Conservation (phyloP, 305 asterid genomes). For the Fraxinus sp. region DNA sequence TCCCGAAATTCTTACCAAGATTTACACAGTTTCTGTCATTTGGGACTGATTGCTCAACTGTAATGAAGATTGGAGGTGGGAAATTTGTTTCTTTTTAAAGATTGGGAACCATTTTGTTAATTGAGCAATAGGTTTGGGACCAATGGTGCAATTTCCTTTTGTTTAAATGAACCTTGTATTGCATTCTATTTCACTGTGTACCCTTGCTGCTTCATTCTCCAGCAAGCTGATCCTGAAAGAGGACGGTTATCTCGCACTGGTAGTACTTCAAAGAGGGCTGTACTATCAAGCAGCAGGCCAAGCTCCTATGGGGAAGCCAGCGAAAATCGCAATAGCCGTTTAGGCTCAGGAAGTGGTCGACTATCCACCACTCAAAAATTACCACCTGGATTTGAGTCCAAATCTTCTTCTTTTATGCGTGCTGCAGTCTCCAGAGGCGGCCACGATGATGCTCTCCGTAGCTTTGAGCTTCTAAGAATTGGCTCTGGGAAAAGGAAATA, state of each 20-base stretch:
- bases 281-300: slow-evolving; percentile 59
- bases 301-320: slow-evolving; percentile 75
- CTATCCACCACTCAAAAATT: slow-evolving; percentile 47
- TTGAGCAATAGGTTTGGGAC: neutral
- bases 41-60: neutral
- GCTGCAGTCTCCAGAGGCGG: slow-evolving; percentile 49
- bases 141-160: neutral
- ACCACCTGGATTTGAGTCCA: slow-evolving; percentile 64
- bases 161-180: neutral
- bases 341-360: slow-evolving; percentile 51
- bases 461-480: slow-evolving; percentile 75
- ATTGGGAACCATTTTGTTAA: neutral
- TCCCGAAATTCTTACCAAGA: neutral
- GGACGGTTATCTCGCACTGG: slow-evolving; percentile 53
- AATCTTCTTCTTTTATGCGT: slow-evolving; percentile 62
- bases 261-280: slow-evolving; percentile 67
- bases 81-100: neutral
- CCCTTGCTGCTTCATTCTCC: slow-evolving; percentile 21
- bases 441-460: slow-evolving; percentile 64
- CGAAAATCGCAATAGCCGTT: slow-evolving; percentile 47
- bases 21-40: neutral
- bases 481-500: slow-evolving; percentile 53
- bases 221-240: slow-evolving; percentile 61
- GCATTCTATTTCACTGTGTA: neutral
- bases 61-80: neutral